Evolutionary conservation across 768 basidiomycete species (phyloP).

Genomic region (Stropharia rugosoannulata): DNA sequence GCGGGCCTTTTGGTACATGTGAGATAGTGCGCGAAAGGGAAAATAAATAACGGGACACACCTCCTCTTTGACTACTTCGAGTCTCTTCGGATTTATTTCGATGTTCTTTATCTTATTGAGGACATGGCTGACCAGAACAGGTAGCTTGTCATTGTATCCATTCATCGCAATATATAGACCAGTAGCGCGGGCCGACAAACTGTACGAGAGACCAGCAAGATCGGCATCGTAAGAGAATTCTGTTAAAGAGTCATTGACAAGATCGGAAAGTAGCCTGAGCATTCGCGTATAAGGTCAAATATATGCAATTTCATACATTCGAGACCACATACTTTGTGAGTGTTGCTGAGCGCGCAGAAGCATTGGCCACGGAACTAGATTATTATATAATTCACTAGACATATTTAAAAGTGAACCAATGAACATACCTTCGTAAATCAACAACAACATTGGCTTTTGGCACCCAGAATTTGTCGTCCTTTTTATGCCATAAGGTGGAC

Average conservation of each 20-base stretch:
- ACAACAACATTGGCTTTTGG: constrained; percentile 83
- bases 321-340: constrained; percentile 57
- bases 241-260: constrained; percentile 85
- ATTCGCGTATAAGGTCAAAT: background rate
- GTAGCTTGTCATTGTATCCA: constrained; percentile 93
- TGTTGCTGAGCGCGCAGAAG: constrained; percentile 68
- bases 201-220: constrained; percentile 84
- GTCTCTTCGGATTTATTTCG: constrained; percentile 64
- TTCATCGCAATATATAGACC: constrained; percentile 67
- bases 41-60: constrained; percentile 35
- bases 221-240: constrained; percentile 94
- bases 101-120: constrained; percentile 66
- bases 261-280: constrained; percentile 71
- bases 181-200: constrained; percentile 56
- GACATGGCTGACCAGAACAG: constrained; percentile 70
- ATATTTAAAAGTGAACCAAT: background rate
- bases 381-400: background rate
- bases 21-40: background rate
- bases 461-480: constrained; percentile 95
- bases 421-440: constrained; percentile 66
- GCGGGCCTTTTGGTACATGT: constrained; percentile 49
- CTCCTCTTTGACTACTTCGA: constrained; percentile 83
- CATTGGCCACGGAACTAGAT: constrained; percentile 54
- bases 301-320: background rate
- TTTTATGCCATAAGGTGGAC: constrained; percentile 92